A percentile compares a stretch with the other conserved stretches of the same genome.
phyloP scores from a whole-genome alignment of 2,329 filamentous ascomycete species.

The Xylaria arbuscula region DNA sequence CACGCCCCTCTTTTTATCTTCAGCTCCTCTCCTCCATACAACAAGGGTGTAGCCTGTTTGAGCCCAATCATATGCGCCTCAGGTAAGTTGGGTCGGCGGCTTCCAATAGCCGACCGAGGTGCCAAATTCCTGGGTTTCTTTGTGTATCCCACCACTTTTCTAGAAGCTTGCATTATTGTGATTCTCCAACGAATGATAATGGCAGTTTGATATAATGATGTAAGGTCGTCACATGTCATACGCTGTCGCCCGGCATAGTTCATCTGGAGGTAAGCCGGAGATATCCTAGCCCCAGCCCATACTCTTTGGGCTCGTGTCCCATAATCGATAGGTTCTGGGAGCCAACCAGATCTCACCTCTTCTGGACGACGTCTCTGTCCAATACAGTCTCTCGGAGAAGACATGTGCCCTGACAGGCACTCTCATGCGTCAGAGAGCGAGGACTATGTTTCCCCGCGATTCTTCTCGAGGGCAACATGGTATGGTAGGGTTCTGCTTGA shows the following conservation, averaged over 20 bases:
- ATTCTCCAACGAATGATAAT: constrained; percentile 14
- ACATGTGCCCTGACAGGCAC: constrained; percentile 19
- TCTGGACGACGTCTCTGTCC: background rate
- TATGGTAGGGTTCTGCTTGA: constrained; percentile 14
- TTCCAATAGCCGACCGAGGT: constrained; percentile 29
- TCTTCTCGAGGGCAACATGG: constrained; percentile 5
- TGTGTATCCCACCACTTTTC: constrained; percentile 38
- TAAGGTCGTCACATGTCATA: constrained; percentile 24
- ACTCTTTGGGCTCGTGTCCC: constrained; percentile 11
- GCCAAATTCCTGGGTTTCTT: constrained; percentile 36
- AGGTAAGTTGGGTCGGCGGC: constrained; percentile 9
- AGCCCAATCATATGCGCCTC: constrained; percentile 29
- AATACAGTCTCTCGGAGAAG: constrained; percentile 11
- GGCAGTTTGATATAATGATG: constrained; percentile 15
- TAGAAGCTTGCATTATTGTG: constrained; percentile 31
- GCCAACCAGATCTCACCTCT: background rate
- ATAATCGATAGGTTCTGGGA: constrained; percentile 11
- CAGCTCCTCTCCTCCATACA: constrained; percentile 8
- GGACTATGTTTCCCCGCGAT: background rate
- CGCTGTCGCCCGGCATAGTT: constrained; percentile 13
- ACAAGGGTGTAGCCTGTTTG: constrained; percentile 15
- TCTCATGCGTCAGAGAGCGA: background rate
- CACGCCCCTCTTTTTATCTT: constrained; percentile 19
- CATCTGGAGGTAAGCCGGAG: constrained; percentile 33
- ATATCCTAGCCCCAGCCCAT: constrained; percentile 13